A percentile compares a stretch with the other conserved stretches of the same genome.
These are phyloP conservation scores for Pulveroboletus sp. DNA, from an alignment of 768 basidiomycete species.

Conservation along the genomic window DNA sequence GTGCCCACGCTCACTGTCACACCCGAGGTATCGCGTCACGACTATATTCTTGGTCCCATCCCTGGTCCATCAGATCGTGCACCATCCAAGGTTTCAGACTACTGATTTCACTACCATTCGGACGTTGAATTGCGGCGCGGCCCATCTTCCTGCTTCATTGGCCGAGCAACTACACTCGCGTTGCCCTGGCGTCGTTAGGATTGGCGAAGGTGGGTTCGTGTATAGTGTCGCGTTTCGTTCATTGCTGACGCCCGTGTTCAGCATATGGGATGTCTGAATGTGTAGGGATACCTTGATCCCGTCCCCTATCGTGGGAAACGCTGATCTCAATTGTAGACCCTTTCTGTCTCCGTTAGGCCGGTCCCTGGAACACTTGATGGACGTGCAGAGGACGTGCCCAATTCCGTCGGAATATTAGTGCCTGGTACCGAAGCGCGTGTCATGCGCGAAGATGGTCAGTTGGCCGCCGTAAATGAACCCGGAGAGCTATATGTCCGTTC, in stretches of 20 bases:
- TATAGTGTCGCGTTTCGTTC: neutral
- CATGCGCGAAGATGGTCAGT: conserved; percentile 52
- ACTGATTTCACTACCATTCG: conserved; percentile 52
- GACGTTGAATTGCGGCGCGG: conserved; percentile 50
- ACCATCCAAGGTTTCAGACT: conserved; percentile 43
- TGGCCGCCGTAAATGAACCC: conserved; percentile 51
- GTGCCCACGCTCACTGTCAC: neutral
- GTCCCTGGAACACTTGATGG: conserved; percentile 44
- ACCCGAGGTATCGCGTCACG: conserved; percentile 53
- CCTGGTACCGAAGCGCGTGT: conserved; percentile 66
- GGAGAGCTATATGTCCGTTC: conserved; percentile 66
- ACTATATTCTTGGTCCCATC: conserved; percentile 56
- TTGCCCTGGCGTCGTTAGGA: conserved; percentile 31
- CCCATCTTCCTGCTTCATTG: conserved; percentile 61
- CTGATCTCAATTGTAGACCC: conserved; percentile 42
- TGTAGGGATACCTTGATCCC: conserved; percentile 38
- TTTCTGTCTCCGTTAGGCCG: conserved; percentile 45
- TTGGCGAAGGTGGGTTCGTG: conserved; percentile 44
- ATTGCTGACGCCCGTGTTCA: conserved; percentile 22
- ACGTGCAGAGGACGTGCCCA: conserved; percentile 36
- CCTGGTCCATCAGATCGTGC: conserved; percentile 58
- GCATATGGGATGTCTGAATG: conserved; percentile 73
- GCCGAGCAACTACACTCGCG: conserved; percentile 38
- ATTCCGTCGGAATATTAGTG: conserved; percentile 53
- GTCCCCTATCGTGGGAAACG: too few relatives aligned